phyloP scores from a whole-genome alignment of 208 protist species.

The Acanthamoeba triangularis region DNA sequence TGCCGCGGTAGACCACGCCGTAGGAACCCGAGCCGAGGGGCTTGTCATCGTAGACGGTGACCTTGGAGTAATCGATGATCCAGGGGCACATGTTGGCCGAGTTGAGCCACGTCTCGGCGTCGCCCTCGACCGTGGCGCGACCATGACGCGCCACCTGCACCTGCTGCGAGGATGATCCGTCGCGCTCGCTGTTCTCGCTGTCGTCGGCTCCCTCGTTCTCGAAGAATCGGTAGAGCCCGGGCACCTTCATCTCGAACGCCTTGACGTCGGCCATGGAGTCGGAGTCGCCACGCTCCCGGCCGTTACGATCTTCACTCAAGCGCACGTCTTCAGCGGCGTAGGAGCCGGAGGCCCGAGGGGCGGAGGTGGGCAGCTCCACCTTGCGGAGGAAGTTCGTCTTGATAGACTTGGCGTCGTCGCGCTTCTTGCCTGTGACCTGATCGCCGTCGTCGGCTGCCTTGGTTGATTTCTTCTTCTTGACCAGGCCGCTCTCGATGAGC shows the following conservation, averaged over 20 bases:
- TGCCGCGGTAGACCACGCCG: slow-evolving; percentile 64
- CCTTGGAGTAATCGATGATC: slow-evolving; percentile 43
- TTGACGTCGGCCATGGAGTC: not conserved
- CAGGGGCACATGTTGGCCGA: slow-evolving; percentile 53
- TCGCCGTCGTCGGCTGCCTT: not conserved
- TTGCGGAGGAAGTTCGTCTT: slow-evolving; percentile 42
- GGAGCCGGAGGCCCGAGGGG: not conserved
- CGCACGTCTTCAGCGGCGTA: not conserved
- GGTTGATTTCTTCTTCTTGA: not conserved
- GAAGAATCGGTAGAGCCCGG: slow-evolving; percentile 28
- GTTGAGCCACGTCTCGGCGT: slow-evolving; percentile 18
- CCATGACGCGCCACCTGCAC: not conserved
- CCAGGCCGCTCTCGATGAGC: not conserved
- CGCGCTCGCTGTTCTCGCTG: not conserved
- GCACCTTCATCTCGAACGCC: slow-evolving; percentile 9
- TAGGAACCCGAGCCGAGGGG: slow-evolving; percentile 18
- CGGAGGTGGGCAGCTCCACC: slow-evolving; percentile 18
- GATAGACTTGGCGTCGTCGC: not conserved
- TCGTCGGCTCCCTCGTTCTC: not conserved
- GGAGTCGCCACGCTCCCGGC: not conserved
- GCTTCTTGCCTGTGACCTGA: not conserved
- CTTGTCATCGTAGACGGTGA: slow-evolving; percentile 42
- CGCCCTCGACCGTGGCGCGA: not conserved
- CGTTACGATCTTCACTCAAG: not conserved
- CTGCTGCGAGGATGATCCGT: not conserved